These are phyloP conservation scores for Lenwebbia sp. DNA, from an alignment of 345 rosid species.

Conservation along the genomic window DNA sequence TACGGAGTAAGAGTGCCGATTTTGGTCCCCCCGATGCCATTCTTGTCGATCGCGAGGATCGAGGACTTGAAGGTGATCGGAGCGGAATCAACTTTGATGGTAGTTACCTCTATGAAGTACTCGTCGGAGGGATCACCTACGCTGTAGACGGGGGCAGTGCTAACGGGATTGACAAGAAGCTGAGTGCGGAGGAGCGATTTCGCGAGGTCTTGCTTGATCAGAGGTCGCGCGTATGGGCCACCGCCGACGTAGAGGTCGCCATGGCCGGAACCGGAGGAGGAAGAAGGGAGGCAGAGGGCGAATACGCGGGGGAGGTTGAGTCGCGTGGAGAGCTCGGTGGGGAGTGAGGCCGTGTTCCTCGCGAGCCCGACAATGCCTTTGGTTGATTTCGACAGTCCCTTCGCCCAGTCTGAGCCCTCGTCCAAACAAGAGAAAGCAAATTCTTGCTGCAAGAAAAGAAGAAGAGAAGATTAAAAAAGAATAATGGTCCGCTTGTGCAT, in stretches of 20 bases:
- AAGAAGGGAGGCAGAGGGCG: constrained; percentile 16
- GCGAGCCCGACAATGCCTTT: constrained; percentile 15
- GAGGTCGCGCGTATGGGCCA: constrained; percentile 10
- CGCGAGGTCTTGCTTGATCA: constrained; percentile 12
- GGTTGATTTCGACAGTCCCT: constrained; percentile 10
- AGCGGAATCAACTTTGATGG: constrained; percentile 10
- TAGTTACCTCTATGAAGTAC: constrained; percentile 17
- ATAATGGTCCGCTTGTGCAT: not conserved
- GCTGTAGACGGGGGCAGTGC: not conserved
- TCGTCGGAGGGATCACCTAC: constrained; percentile 13
- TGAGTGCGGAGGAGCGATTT: constrained; percentile 13
- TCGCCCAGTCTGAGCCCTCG: not conserved
- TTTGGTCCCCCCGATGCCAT: constrained; percentile 41
- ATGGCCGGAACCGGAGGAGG: not conserved
- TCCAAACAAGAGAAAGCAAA: not conserved
- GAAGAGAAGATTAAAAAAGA: not conserved
- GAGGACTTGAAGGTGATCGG: constrained; percentile 6
- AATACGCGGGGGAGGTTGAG: constrained; percentile 10
- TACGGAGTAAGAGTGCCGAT: constrained; percentile 24
- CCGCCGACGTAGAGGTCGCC: constrained; percentile 21
- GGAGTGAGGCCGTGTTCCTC: not conserved
- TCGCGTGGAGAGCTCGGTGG: constrained; percentile 1
- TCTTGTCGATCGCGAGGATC: constrained; percentile 7
- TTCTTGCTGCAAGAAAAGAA: not conserved
- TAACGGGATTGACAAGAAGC: constrained; percentile 17